phyloP scores from a whole-genome alignment of 208 protist species.

The Leptomonas pyrrhocoris region DNA sequence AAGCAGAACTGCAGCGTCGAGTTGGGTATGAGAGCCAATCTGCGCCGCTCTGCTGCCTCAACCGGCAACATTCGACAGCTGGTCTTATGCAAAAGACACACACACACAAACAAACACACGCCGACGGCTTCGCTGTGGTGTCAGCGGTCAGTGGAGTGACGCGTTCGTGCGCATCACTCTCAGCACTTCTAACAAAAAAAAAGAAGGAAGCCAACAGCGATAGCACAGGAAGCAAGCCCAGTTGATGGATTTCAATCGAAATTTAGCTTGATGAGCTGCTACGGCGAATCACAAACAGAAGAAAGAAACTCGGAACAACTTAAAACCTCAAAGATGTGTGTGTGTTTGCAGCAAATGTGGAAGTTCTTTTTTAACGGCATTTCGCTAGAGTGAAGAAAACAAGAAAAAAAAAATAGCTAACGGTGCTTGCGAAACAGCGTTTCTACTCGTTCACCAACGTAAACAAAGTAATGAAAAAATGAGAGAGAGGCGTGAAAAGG shows the following conservation, averaged over 20 bases:
- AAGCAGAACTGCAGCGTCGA: no score
- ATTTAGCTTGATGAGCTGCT: neutral
- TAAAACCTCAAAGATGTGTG: conserved; percentile 7
- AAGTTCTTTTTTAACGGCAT: neutral
- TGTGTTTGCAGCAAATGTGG: conserved; percentile 7
- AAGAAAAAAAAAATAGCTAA: conserved; percentile 6
- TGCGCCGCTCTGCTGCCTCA: no score
- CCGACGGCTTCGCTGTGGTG: no score
- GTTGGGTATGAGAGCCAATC: no score
- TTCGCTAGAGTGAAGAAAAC: conserved; percentile 28
- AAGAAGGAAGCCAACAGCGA: no score
- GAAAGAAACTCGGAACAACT: conserved; percentile 19
- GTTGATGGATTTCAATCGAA: neutral
- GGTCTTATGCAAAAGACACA: no score
- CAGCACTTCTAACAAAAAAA: no score
- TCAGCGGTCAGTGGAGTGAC: no score
- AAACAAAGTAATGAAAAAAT: neutral
- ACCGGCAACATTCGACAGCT: no score
- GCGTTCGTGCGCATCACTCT: no score
- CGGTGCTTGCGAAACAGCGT: neutral
- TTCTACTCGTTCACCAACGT: neutral
- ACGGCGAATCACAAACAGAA: conserved; percentile 8
- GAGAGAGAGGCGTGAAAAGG: neutral
- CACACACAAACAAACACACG: no score
- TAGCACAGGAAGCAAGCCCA: no score